Conservation (phyloP, 139 green algal species). For the Chlorella sorokiniana region DNA sequence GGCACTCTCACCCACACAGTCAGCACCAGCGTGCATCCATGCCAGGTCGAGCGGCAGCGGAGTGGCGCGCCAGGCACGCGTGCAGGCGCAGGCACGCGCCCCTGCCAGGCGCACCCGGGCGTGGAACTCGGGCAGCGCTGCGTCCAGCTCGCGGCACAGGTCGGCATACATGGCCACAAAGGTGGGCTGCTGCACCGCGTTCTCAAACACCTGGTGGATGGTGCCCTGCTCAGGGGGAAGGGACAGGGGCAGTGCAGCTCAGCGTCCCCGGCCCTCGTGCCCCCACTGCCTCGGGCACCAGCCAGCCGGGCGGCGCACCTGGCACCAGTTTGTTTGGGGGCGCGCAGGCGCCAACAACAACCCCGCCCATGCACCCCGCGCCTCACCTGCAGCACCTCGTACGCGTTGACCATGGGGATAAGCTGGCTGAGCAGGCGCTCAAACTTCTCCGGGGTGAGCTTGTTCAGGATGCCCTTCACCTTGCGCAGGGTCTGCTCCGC, state of each 20-base stretch:
- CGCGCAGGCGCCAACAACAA: neutral
- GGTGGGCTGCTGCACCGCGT: constrained; percentile 95
- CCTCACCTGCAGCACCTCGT: constrained; percentile 53
- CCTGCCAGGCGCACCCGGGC: neutral
- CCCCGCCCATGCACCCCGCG: neutral
- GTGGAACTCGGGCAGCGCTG: constrained; percentile 27
- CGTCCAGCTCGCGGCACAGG: constrained; percentile 56
- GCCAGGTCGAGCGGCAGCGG: neutral
- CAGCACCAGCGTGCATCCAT: neutral
- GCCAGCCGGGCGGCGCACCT: too few species aligned
- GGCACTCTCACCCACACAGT: neutral
- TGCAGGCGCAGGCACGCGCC: neutral
- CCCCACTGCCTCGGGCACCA: too few species aligned
- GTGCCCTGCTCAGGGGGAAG: constrained; percentile 55
- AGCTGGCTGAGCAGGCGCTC: constrained; percentile 89
- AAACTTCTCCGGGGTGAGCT: constrained; percentile 99
- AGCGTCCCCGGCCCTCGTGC: too few species aligned
- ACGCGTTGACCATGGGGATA: constrained; percentile 75
- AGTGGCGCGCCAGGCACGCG: neutral
- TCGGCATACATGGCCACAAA: constrained; percentile 89
- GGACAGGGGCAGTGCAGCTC: neutral
- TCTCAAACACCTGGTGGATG: constrained; percentile 97
- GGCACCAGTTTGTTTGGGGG: too few species aligned
- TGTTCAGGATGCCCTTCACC: constrained; percentile 99
- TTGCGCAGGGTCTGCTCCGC: constrained; percentile 79